Evolutionary conservation across 768 basidiomycete genomes (phyloP), one percentile per base, ranked within the genome.

Genomic region (Paxillus ammoniavirescens): DNA sequence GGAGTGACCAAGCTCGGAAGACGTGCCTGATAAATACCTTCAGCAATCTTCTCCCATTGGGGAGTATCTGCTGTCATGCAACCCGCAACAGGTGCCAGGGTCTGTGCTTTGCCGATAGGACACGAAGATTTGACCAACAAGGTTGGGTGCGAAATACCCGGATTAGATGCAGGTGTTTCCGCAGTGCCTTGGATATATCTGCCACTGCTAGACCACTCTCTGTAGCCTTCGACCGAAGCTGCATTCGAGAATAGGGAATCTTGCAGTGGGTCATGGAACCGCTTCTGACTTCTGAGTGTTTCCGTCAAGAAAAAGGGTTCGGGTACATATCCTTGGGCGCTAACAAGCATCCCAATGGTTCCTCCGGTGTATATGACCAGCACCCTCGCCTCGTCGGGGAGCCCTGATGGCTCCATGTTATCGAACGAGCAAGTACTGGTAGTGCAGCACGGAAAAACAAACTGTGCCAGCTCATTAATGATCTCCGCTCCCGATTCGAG

Each of bases 221-320:
- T 76, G 65, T 86, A 96, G 5, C 88, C 85, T 64, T 87, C 82
- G 8, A 94, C 86, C 18, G 91, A 88, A 7, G 77, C 74, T 0
- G 91, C 82, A 60, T 92, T 82, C 1, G 91, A 91, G 63, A 91
- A 93, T 21, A 96, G 72, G 1, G 93, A 94, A 55, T 91, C 86
- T 66, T 90, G 87, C 21, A 85, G 72, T 4, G 94, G 95, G 60
- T 98, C 95, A 69, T 98, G 91, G 63, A 98, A 98, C 12, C 95
- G 84, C 37, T 82, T 82, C 70, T 94, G 91, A 59, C 86, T 86
- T 60, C 81, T 76, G 28, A 96, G 80, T 0, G 87, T 91, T 69
- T 92, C 87, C 5, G 91, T 92, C 57, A 95, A 74, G 66, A 93
- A 94, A 61, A 86, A 87, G 0, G 91, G 91, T 64, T 94, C 93